Percentiles rank a stretch among this genome's conserved stretches.
Conservation (phyloP, 768 basidiomycete species). For the Hemileccinum rubropunctum region DNA sequence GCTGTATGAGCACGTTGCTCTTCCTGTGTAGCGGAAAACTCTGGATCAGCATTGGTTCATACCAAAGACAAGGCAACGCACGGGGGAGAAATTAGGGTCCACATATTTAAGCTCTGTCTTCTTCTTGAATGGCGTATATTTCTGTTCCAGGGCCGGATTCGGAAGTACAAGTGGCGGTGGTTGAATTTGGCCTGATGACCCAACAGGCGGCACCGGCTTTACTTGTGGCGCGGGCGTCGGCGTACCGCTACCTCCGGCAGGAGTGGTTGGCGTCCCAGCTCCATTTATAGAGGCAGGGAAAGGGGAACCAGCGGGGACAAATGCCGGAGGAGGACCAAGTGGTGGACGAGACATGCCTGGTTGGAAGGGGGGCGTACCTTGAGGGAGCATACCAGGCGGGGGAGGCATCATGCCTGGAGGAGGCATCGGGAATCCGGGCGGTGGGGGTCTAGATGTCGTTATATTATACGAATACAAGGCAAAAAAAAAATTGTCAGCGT, state of each 20-base stretch:
- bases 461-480: conserved; percentile 6
- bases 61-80: conserved; percentile 33
- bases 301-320: conserved; percentile 34
- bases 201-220: conserved; percentile 14
- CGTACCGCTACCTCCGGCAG: conserved; percentile 24
- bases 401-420: conserved; percentile 39
- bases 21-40: conserved; percentile 46
- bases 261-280: conserved; percentile 11
- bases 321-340: conserved; percentile 35
- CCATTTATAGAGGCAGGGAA: conserved; percentile 26
- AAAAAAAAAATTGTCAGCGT: conserved; percentile 20
- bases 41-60: not conserved
- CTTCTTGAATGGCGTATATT: conserved; percentile 75
- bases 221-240: conserved; percentile 14
- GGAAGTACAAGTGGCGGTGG: conserved; percentile 45
- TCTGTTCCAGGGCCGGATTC: conserved; percentile 56
- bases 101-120: conserved; percentile 67
- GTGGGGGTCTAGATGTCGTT: conserved; percentile 39
- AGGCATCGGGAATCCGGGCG: conserved; percentile 53
- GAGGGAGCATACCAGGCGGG: conserved; percentile 35
- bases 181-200: conserved; percentile 24
- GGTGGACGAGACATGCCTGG: conserved; percentile 37
- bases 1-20: conserved; percentile 67
- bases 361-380: conserved; percentile 36
- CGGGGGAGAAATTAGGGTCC: conserved; percentile 78